Percentiles rank a stretch among this genome's conserved stretches.
Conservation (phyloP, 495 filamentous ascomycete genomes). For the Penicillium manginii region DNA sequence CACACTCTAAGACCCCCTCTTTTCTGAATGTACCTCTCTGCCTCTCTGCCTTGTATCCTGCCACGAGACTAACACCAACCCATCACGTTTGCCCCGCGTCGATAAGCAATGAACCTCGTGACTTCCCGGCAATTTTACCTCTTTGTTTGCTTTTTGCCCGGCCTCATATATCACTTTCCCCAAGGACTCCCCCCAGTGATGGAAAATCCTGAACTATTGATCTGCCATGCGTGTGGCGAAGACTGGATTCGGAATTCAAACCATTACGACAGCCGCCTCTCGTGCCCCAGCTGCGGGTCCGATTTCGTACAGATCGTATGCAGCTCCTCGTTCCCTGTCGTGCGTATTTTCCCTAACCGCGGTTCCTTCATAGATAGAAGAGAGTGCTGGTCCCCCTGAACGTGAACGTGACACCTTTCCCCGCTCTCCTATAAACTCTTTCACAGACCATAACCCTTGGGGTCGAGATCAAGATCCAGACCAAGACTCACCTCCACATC, state of each 20-base stretch:
- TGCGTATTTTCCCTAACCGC: conserved; percentile 33
- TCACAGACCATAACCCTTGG: conserved; percentile 45
- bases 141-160: conserved; percentile 1
- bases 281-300: conserved; percentile 76
- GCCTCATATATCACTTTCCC: too few relatives aligned
- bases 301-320: conserved; percentile 81
- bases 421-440: conserved; percentile 27
- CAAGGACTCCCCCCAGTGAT: conserved; percentile 5
- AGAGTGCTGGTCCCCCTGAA: conserved; percentile 21
- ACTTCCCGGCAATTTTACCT: background rate
- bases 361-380: background rate
- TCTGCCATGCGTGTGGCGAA: conserved; percentile 76
- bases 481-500: conserved; percentile 25
- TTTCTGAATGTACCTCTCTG: background rate
- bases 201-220: conserved; percentile 64
- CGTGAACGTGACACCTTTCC: conserved; percentile 25
- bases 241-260: conserved; percentile 66
- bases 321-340: conserved; percentile 3
- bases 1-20: too few relatives aligned
- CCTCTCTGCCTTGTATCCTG: background rate
- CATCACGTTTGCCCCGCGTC: conserved; percentile 3
- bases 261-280: conserved; percentile 60
- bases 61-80: background rate
- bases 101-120: conserved; percentile 7
- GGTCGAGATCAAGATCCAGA: conserved; percentile 29